Evolutionary conservation across 23 red algal genomes (phyloP).

Genomic region (Gracilaria vermiculophylla): DNA sequence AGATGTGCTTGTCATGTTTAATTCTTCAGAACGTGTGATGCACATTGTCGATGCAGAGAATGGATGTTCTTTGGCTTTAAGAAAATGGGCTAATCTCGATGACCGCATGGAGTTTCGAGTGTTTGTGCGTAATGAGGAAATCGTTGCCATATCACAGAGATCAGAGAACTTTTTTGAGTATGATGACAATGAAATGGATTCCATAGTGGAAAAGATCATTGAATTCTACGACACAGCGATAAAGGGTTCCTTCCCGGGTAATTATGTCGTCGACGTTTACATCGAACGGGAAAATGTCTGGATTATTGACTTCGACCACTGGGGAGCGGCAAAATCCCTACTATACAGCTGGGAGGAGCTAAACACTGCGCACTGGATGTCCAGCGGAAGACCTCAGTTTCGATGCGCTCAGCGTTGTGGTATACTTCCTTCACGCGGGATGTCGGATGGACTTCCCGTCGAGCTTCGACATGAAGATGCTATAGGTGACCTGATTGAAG

Average conservation of each 20-base stretch:
- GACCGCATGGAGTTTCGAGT: conserved; percentile 60
- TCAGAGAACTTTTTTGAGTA: neutral
- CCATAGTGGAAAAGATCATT: conserved; percentile 2
- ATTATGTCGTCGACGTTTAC: conserved; percentile 74
- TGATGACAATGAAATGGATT: conserved; percentile 12
- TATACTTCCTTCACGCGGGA: conserved; percentile 2
- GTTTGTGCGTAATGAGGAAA: conserved; percentile 35
- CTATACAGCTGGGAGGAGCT: conserved; percentile 63
- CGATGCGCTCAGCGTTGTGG: conserved; percentile 21
- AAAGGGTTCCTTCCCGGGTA: neutral
- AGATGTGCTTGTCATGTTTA: conserved; percentile 64
- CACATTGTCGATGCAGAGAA: neutral
- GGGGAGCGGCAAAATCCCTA: conserved; percentile 22
- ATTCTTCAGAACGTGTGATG: conserved; percentile 62
- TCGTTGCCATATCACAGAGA: conserved; percentile 46
- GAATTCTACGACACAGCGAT: conserved; percentile 2
- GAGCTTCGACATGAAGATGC: conserved; percentile 40
- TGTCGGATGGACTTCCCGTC: conserved; percentile 62
- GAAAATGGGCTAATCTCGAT: conserved; percentile 56
- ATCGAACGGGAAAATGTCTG: conserved; percentile 43
- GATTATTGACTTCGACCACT: conserved; percentile 59
- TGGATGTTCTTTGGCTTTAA: conserved; percentile 15
- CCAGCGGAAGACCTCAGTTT: conserved; percentile 38
- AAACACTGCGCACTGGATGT: conserved; percentile 26
- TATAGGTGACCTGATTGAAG: neutral